A percentile compares a stretch with the other conserved stretches of the same genome.
Evolutionary conservation across 2,329 filamentous ascomycete genomes (phyloP).

Genomic region (Penicillium sclerotiorum): DNA sequence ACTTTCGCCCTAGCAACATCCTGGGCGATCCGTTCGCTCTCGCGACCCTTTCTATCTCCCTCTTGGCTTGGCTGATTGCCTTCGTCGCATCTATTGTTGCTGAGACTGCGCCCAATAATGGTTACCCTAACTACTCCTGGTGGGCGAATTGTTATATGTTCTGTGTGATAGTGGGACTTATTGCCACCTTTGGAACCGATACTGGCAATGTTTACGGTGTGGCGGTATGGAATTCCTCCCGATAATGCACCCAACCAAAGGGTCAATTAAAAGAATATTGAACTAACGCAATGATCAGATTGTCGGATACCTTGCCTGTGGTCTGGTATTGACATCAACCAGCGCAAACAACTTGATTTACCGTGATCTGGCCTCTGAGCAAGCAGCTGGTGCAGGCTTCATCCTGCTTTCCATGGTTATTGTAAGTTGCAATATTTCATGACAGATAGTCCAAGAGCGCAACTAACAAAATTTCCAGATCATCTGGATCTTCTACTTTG

Average conservation of each 20-base stretch:
- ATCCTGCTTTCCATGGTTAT: slow-evolving; percentile 91
- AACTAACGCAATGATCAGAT: slow-evolving; percentile 54
- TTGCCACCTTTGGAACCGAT: slow-evolving; percentile 81
- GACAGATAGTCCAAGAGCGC: not conserved
- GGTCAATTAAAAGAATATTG: not conserved
- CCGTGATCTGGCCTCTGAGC: slow-evolving; percentile 66
- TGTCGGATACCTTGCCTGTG: slow-evolving; percentile 81
- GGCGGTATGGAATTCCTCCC: slow-evolving; percentile 58
- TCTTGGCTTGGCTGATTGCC: slow-evolving; percentile 90
- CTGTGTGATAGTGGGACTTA: slow-evolving; percentile 77
- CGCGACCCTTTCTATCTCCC: slow-evolving; percentile 86
- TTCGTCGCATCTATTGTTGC: slow-evolving; percentile 85
- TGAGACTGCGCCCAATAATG: slow-evolving; percentile 44
- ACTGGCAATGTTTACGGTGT: slow-evolving; percentile 86
- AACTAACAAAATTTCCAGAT: slow-evolving; percentile 62
- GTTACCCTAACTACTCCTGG: slow-evolving; percentile 87
- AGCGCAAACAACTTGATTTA: slow-evolving; percentile 87
- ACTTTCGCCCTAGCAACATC: slow-evolving; percentile 82
- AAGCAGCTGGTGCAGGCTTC: slow-evolving; percentile 89
- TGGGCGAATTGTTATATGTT: slow-evolving; percentile 87
- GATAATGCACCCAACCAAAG: not conserved
- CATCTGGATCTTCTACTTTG: slow-evolving; percentile 99
- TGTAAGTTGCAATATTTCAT: slow-evolving; percentile 60
- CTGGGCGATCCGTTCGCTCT: slow-evolving; percentile 95
- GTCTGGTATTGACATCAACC: slow-evolving; percentile 81